Base-by-base conservation (phyloP, 2,329 filamentous ascomycete genomes). In the Spiromastix sp. region DNA sequence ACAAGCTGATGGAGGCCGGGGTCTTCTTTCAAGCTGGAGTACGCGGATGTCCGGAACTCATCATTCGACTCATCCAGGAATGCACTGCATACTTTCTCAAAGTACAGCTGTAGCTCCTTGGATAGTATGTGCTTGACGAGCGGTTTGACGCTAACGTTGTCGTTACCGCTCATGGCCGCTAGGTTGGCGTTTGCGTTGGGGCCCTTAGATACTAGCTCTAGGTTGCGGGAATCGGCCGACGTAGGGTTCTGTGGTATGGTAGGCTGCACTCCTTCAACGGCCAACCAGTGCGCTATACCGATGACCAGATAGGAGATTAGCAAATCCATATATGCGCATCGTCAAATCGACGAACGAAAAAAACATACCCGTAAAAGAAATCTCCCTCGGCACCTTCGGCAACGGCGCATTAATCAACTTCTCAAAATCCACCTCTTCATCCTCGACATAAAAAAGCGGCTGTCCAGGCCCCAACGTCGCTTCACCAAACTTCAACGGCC, bases 361-460 rank as follows among this genome's bases (percentile, higher is more conserved):
- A 34, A 12, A 47, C 70, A 38, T 65, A 89, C 85, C 82, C 26
- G 89, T 96, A 54, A 95, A 89, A 42, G 79, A 85, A 50, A 91
- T 81, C 59, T 98, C 91, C 32, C 89, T 73, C 21, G 91, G 91
- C 19, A 98, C 87, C 60, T 93, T 95, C 17, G 91, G 91, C 46
- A 98, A 63, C 4, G 91, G 85, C 45, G 86, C 86, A 63, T 98
- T 98, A 57, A 98, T 95, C 47, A 98, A 68, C 68, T 96, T 96
- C 66, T 98, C 91, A 55, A 98, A 96, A 60, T 98, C 91, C 36
- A 96, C 81, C 66, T 98, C 91, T 55, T 98, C 91, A 56, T 98
- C 91, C 54, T 98, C 91, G 24, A 98, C 82, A 57, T 98, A 98
- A 61, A 89, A 98, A 15, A 98, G 67, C 35, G 89, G 86, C 61